A percentile compares a stretch with the other conserved stretches of the same genome.
phyloP scores from a whole-genome alignment of 2,329 filamentous ascomycete species.

The Aspergillus pseudotamarii region DNA sequence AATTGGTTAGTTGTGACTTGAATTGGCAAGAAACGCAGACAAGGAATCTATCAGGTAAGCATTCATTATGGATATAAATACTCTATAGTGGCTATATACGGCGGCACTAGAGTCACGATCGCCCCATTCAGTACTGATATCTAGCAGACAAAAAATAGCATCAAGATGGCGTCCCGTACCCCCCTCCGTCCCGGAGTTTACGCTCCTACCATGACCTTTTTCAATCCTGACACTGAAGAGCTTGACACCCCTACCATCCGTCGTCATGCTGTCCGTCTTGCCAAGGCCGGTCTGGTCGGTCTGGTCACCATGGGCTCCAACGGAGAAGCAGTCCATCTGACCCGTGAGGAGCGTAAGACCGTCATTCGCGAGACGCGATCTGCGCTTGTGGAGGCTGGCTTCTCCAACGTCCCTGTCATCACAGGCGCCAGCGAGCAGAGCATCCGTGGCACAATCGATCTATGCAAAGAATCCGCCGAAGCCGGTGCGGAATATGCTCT shows the following conservation, averaged over 20 bases:
- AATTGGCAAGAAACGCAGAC: not conserved
- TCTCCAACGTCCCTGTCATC: constrained; percentile 74
- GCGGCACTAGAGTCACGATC: not conserved
- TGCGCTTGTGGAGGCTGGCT: constrained; percentile 80
- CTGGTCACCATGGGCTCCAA: constrained; percentile 89
- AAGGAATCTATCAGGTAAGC: not conserved
- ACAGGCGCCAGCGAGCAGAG: constrained; percentile 80
- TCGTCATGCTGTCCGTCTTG: constrained; percentile 77
- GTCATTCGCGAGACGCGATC: constrained; percentile 78
- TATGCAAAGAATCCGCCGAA: constrained; percentile 66
- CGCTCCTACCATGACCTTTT: constrained; percentile 89
- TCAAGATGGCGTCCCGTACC: constrained; percentile 43
- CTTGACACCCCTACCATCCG: constrained; percentile 79
- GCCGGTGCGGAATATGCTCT: constrained; percentile 80
- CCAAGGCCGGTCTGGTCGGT: constrained; percentile 75
- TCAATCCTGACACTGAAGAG: constrained; percentile 80
- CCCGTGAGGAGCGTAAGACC: constrained; percentile 72
- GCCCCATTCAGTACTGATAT: not conserved
- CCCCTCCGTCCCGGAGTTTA: constrained; percentile 81
- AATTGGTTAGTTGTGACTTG: not conserved
- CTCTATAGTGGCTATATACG: not conserved
- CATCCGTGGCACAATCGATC: constrained; percentile 76
- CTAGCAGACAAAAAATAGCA: not conserved
- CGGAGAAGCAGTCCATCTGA: constrained; percentile 85
- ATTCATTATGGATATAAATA: not conserved